These are phyloP conservation scores for Rosa persica DNA, from an alignment of 306 rosid genomes.

Conservation along the genomic window DNA sequence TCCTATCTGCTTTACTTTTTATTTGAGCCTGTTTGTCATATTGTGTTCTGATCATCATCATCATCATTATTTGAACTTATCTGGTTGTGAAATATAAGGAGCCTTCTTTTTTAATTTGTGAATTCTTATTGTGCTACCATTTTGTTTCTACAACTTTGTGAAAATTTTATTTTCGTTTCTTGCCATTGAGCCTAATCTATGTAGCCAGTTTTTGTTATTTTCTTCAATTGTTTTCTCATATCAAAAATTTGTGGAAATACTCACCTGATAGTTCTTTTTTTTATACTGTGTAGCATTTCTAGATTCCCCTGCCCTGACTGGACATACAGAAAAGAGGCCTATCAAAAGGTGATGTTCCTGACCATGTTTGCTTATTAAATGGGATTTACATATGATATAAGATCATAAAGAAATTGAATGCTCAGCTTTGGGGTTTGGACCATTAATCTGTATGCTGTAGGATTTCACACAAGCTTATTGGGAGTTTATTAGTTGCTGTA, in stretches of 20 bases:
- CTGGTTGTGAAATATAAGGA: neutral
- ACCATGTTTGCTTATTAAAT: neutral
- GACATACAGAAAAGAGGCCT: constrained; percentile 56
- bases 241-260: neutral
- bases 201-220: neutral
- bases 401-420: neutral
- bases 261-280: constrained; percentile 5
- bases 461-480: neutral
- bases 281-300: constrained; percentile 49
- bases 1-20: neutral
- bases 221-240: neutral
- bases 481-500: no score
- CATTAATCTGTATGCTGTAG: neutral
- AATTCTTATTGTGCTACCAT: neutral
- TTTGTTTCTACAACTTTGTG: neutral
- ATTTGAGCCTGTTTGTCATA: neutral
- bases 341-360: constrained; percentile 45
- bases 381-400: neutral
- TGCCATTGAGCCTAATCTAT: neutral
- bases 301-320: constrained; percentile 61
- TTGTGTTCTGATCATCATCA: neutral
- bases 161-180: neutral
- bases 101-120: neutral
- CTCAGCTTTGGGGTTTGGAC: neutral
- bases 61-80: neutral